Evolutionary conservation across 306 rosid genomes (phyloP), one percentile per base, ranked within the genome.

Genomic region (Arachis hypogaea): DNA sequence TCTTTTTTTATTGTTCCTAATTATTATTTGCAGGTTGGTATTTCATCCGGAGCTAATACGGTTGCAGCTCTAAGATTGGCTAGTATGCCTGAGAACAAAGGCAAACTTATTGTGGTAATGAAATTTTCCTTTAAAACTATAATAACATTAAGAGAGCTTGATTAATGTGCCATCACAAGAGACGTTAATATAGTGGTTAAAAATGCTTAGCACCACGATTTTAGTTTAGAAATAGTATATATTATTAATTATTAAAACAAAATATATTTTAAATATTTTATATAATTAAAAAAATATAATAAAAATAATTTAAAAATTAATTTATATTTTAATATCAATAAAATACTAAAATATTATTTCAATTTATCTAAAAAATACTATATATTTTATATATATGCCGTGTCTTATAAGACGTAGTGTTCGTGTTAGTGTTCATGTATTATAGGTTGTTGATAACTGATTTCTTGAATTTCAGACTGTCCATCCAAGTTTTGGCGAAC

Each of bases 401-500:
- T 22, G 28, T 22, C 28, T 22, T 22, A 22, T 22, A 22, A 22
- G 28, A 22, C 1, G 28, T 22, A 1, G 28, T 22, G 28, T 22
- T 22, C 1, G 1, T 22, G 28, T 22, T 1, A 22, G 28, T 22
- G 28, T 22, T 22, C 1, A 22, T 22, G 28, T 22, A 22, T 22
- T 22, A 22, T 22, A 22, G 28, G 28, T 1, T 22, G 28, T 22
- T 22, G 28, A 22, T 22, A 1, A 29, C 62, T 68, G 76, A 38
- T 74, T 71, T 44, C 12, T 63, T 82, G 81, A 72, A 73, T 74
- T 75, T 80, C 83, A 94, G 99, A 94, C 99, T 6, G 50, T 94
- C 72, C 99, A 94, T 77, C 92, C 99, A 22, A 94, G 99, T 80
- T 94, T 94, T 0, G 99, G 99, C 9, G 99, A 94, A 68, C 85